Base-by-base conservation (phyloP, 2,329 filamentous ascomycete genomes). In the Thielaviopsis ethacetica region DNA sequence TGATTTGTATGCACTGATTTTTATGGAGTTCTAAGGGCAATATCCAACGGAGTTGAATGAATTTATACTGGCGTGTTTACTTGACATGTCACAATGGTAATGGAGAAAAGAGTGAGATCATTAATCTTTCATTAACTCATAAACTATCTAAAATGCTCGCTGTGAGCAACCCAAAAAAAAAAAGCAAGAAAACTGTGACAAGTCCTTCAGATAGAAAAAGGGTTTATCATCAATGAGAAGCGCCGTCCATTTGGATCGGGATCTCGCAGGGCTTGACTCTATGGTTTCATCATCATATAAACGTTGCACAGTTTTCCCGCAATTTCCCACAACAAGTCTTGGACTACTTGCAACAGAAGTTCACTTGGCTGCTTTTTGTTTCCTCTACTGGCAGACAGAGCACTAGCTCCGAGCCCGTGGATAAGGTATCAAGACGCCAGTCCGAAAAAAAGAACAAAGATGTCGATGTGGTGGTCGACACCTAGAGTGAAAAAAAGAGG, bases 251-350 rank as follows among this genome's bases (percentile, higher is more conserved):
- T 44, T 62, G 55, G 59, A 61, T 57, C 59, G 52, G 56, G 54
- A 53, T 53, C 44, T 65, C 80, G 95, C 88, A 87, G 91, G 88
- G 90, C 90, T 96, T 96, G 90, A 96, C 90, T 96, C 91, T 95
- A 91, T 91, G 85, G 79, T 59, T 77, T 84, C 82, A 82, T 95
- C 90, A 95, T 96, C 91, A 95, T 79, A 66, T 80, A 21, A 19
- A 38, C n/a, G 19, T 86, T 81, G 73, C 82, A 76, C 76, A 75
- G 75, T 71, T 70, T 66, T 65, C 62, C 59, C 62, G 61, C 62
- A 62, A 58, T 64, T 62, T 63, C 30, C 30, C 6, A 34, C 10
- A 34, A 2, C 30, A 34, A 34, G 30, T 34, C 30, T 9, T 34
- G 10, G 30, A 34, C 30, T 34, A 12, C 7, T 34, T 34, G 30